Evolutionary conservation across 208 protist genomes (phyloP).

Genomic region (Porcisia hertigi): DNA sequence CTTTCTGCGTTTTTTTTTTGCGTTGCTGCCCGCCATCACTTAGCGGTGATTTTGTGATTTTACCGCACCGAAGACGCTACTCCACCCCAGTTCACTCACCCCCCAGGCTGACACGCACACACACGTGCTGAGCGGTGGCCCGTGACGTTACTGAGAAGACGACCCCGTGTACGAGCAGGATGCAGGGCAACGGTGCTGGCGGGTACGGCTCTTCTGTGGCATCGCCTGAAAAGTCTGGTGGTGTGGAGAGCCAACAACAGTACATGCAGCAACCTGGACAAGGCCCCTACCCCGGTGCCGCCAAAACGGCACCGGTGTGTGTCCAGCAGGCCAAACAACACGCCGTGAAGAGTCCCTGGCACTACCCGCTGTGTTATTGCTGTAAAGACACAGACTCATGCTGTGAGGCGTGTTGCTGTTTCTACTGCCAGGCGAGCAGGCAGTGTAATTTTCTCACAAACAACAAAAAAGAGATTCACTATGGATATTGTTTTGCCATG

Average conservation of each 20-base stretch:
- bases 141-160: too few relatives aligned
- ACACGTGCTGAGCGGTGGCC: not conserved
- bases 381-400: conserved; percentile 43
- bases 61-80: too few relatives aligned
- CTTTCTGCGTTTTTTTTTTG: too few relatives aligned
- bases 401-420: conserved; percentile 38
- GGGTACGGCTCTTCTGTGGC: not conserved
- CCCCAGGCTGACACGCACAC: too few relatives aligned
- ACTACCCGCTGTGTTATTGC: conserved; percentile 40
- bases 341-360: conserved; percentile 15
- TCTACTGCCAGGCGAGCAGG: conserved; percentile 42
- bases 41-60: too few relatives aligned
- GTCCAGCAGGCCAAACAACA: fast-evolving
- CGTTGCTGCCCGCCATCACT: too few relatives aligned
- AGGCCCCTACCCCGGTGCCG: not conserved
- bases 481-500: too few relatives aligned
- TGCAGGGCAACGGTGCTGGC: not conserved
- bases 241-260: too few relatives aligned
- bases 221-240: not conserved
- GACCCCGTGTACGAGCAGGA: too few relatives aligned
- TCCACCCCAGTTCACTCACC: too few relatives aligned
- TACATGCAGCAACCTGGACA: not conserved
- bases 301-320: not conserved
- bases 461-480: conserved; percentile 6
- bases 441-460: conserved; percentile 47